A percentile compares a stretch with the other conserved stretches of the same genome.
Conservation (phyloP, 257 asterid species). For the Datura wrightii region DNA sequence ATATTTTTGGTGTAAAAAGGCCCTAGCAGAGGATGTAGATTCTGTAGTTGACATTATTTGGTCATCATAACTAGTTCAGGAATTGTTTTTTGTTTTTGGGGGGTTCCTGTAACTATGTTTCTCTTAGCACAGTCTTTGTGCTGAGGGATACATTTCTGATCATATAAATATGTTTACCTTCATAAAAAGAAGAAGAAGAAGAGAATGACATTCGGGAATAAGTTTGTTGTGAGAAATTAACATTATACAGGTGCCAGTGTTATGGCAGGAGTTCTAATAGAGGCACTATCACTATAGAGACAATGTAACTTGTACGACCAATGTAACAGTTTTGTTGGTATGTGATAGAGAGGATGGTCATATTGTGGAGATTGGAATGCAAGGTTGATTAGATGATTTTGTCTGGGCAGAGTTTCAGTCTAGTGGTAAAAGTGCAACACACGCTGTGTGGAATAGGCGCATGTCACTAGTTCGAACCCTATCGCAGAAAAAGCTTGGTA, state of each 20-base stretch:
- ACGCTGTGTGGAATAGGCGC: not conserved
- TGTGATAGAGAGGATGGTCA: constrained; percentile 21
- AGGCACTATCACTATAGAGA: not conserved
- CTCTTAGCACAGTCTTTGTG: no score
- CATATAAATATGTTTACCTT: no score
- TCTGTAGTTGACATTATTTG: no score
- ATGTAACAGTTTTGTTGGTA: constrained; percentile 13
- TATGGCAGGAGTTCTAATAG: not conserved
- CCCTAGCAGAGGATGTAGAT: no score
- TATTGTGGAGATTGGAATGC: constrained; percentile 7
- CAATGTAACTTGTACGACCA: not conserved
- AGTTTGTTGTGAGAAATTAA: constrained; percentile 16
- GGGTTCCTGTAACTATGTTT: no score
- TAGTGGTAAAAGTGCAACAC: not conserved
- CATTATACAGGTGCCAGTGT: not conserved
- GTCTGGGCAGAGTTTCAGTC: not conserved
- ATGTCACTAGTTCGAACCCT: not conserved
- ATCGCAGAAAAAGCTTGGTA: not conserved
- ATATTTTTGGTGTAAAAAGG: not conserved
- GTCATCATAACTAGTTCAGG: no score
- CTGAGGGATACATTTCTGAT: no score
- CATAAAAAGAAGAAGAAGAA: not conserved
- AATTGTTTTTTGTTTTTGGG: no score
- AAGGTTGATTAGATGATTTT: not conserved
- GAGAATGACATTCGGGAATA: not conserved